Evolutionary conservation across 192 early-diverging fungal species (phyloP), one percentile per base, ranked within the genome.

Genomic region (Entomortierella lignicola): DNA sequence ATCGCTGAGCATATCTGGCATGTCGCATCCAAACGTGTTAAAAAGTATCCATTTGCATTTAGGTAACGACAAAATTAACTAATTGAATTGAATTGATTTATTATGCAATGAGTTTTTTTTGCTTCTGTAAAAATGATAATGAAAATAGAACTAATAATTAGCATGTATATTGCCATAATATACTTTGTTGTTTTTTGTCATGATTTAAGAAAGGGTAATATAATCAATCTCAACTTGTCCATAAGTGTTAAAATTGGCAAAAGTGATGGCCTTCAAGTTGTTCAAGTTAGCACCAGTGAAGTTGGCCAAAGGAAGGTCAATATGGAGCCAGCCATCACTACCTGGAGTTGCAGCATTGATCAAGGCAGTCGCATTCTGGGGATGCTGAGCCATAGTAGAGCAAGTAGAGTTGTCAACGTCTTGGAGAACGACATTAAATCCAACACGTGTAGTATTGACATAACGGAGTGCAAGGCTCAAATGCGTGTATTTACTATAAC

Each of bases 351-450:
- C 50, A 25, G 15, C 20, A 20, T 51, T 51, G 50, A 51, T 51
- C 50, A 51, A 23, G 8, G n/a, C 20, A 8, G 50, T 1, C 15
- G 50, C 50, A 12, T 51, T 25, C 15, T 18, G 20, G 18, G n/a
- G 18, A 51, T 51, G 48, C 61, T 51, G 6, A 20, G 17, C 2
- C 29, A 27, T 0, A 8, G 29, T 10, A 4, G 34, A 7, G 34
- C 34, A 37, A 37, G 34, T 37, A 10, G 34, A 7, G 10, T 10
- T 37, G 8, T 21, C 27, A 13, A 26, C 29, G 0, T 31, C 48
- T 31, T 63, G 61, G 30, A 63, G 21, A 18, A 63, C 61, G 8
- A 63, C 61, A 48, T 63, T 63, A 47, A 63, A 63, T n/a, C 61
- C 61, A 34, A 63, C n/a, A 8, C 61, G 61, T 4, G 43, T 63